Evolutionary conservation across 805 yeast species (phyloP).

Genomic region (Sugiyamaella boreocaroliniensis): DNA sequence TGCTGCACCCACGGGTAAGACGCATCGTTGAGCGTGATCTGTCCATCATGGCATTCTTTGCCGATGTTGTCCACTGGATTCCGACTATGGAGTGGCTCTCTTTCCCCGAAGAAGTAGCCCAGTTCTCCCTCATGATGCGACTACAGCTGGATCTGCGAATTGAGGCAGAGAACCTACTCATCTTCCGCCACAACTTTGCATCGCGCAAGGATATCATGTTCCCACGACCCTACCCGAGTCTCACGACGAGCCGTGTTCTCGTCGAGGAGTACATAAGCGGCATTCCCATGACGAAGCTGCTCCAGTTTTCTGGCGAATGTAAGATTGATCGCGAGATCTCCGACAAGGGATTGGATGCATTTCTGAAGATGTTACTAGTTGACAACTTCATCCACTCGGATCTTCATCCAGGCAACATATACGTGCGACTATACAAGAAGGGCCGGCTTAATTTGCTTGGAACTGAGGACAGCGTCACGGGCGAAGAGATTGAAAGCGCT

Average conservation of each 20-base stretch:
- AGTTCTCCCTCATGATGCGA: slow-evolving; percentile 78
- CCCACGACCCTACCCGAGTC: slow-evolving; percentile 65
- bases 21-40: slow-evolving; percentile 70
- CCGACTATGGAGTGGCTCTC: slow-evolving; percentile 99
- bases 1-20: slow-evolving; percentile 83
- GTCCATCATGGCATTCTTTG: slow-evolving; percentile 76
- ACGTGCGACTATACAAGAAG: slow-evolving; percentile 58
- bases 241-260: slow-evolving; percentile 62
- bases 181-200: slow-evolving; percentile 64
- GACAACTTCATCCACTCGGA: slow-evolving; percentile 97
- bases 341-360: slow-evolving; percentile 83
- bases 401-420: slow-evolving; percentile 92
- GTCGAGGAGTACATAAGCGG: slow-evolving; percentile 86
- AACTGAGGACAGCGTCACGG: slow-evolving; percentile 29
- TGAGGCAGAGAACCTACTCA: slow-evolving; percentile 73
- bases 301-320: slow-evolving; percentile 33
- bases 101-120: slow-evolving; percentile 87
- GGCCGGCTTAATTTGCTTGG: slow-evolving; percentile 23
- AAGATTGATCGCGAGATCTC: slow-evolving; percentile 47
- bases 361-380: slow-evolving; percentile 82
- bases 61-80: slow-evolving; percentile 55
- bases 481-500: slow-evolving; percentile 22
- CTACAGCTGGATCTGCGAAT: slow-evolving; percentile 83
- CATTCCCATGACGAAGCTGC: slow-evolving; percentile 66
- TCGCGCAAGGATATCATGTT: slow-evolving; percentile 57